Evolutionary conservation across 2,329 filamentous ascomycete genomes (phyloP).

Genomic region (Lachnellula hyalina): DNA sequence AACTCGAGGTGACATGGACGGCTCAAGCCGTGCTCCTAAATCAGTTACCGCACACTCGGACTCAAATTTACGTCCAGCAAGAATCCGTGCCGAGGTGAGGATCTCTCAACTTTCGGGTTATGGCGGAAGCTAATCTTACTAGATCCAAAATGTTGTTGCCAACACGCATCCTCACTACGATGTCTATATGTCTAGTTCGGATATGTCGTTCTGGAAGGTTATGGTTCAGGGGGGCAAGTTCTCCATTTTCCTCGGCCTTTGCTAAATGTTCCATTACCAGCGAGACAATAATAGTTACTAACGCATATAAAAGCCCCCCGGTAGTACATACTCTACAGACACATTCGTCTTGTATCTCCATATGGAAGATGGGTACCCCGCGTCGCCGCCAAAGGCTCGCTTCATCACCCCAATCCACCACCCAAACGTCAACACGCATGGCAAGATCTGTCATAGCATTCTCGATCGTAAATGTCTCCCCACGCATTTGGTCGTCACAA

Average conservation of each 20-base stretch:
- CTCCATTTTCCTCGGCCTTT: background rate
- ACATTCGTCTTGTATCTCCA: constrained; percentile 9
- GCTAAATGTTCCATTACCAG: too few relatives aligned
- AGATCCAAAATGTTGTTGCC: constrained; percentile 1
- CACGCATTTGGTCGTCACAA: background rate
- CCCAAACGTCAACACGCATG: constrained; percentile 12
- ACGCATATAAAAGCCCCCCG: background rate
- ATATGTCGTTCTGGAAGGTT: constrained; percentile 15
- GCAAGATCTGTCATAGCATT: constrained; percentile 10
- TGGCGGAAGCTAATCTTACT: background rate
- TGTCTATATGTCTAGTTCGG: constrained; percentile 6
- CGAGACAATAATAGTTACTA: background rate
- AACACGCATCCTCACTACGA: constrained; percentile 8
- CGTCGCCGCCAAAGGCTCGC: constrained; percentile 3
- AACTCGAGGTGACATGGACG: background rate
- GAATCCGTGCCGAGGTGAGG: constrained; percentile 8
- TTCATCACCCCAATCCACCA: constrained; percentile 11
- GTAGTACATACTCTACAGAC: constrained; percentile 6
- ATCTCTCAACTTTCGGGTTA: background rate
- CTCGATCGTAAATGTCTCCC: constrained; percentile 1
- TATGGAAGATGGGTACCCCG: constrained; percentile 8
- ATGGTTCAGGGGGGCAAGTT: constrained; percentile 8
- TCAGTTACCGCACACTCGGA: constrained; percentile 3
- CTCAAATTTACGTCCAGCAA: constrained; percentile 2
- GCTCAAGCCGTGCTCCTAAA: background rate